Conservation (phyloP, 129 eudicot species). For the Artemisia tridentata region DNA sequence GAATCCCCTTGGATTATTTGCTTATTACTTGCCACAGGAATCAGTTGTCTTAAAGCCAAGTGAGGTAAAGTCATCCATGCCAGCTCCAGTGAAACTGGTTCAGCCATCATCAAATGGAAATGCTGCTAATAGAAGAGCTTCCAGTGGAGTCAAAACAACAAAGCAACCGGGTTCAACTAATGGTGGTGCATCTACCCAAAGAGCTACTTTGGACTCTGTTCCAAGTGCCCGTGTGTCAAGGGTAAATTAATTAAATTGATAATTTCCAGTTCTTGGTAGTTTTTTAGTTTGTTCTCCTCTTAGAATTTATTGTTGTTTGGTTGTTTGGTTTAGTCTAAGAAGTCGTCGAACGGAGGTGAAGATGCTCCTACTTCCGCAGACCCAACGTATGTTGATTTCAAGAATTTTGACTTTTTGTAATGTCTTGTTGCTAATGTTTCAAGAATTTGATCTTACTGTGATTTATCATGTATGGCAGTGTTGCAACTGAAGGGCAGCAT, state of each 20-base stretch:
- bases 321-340: conserved; percentile 51
- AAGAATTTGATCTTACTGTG: conserved; percentile 15
- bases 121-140: conserved; percentile 38
- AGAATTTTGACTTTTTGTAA: conserved; percentile 9
- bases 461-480: conserved; percentile 31
- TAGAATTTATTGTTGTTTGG: conserved; percentile 13
- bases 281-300: not conserved
- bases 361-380: conserved; percentile 40
- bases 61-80: conserved; percentile 41
- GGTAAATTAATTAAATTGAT: conserved; percentile 33
- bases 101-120: conserved; percentile 42
- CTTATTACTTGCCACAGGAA: conserved; percentile 54
- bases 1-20: conserved; percentile 35
- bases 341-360: conserved; percentile 42
- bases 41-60: conserved; percentile 41
- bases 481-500: conserved; percentile 43
- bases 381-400: conserved; percentile 44
- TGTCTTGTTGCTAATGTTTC: conserved; percentile 23
- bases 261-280: conserved; percentile 11
- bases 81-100: conserved; percentile 47
- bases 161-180: conserved; percentile 29
- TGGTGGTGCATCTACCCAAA: conserved; percentile 25
- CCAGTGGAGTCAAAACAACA: conserved; percentile 47
- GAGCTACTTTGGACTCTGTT: conserved; percentile 38
- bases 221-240: conserved; percentile 39